Base-by-base conservation (phyloP, 306 rosid genomes). In the Elaeagnus macrophylla region DNA sequence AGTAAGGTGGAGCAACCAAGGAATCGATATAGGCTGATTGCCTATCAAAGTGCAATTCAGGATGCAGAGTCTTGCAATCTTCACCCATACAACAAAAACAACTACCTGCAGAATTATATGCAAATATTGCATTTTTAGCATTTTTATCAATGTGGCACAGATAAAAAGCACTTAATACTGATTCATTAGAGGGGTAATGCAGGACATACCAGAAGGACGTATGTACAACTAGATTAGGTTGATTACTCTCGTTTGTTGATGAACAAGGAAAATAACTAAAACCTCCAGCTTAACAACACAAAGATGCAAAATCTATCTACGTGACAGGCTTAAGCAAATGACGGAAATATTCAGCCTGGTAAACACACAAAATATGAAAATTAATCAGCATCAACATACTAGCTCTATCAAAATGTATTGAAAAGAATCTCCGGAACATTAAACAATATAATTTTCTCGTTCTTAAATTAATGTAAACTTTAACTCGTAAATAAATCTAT, bases 321-420 rank as follows among this genome's bases (percentile, higher is more conserved):
- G 99, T 93, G 9, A 93, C 99, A 70, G 99, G 99, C 67, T 93
- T 93, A 65, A 93, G 82, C 78, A 93, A 70, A 19, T 93, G 99
- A 70, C 99, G 96, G 15, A 93, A 93, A 51, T 93, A 93, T 64
- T 93, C 99, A 68, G 99, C 96, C 99, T 93, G 95, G 1, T 67
- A 39, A 70, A 67, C 32, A 50, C 0, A 78, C 12, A 36, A 51
- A 56, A 14, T 52, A 71, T 45, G 45, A 36, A 63, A 11, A 48
- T 16, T 61, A 40, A 79, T 25, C 37, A 62, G 14, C 9, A 54
- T 46, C 39, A n/a, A 16, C 12, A 5, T 19, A 44, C 49, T 40
- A 18, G 19, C 51, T 7, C 48, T 12, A 1, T 39, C 17, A 16
- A 17, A 14, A 15, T 57, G 38, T 13, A 44, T 9, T 51, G 57